Evolutionary conservation across 257 asterid species (phyloP), one percentile per base, ranked within the genome.

Genomic region (Verbena officinalis): DNA sequence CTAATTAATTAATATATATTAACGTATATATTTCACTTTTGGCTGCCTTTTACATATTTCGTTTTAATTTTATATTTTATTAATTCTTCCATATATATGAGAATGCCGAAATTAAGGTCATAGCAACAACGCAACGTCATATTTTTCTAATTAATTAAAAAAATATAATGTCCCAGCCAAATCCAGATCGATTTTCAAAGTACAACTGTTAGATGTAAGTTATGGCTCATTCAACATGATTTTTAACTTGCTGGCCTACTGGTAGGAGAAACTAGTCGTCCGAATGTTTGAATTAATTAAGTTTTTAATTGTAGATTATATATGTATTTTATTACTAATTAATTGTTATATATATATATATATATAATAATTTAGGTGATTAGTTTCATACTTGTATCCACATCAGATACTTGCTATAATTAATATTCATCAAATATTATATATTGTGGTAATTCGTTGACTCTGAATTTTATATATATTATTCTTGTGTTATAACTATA

Each of bases 341-440:
- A 1, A n/a, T 13, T 44, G 7, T 42, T 17, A 30, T 7, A 36
- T 36, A 36, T 36, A 3, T 36, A 36, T 36, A 3, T 3, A 36
- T 36, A 36, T 36, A 3, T 7, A 36, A 36, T 36, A 36, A n/a
- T 36, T 2, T 7, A 36, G 1, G 40, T 9, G 40, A 36, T 36
- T 2, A 36, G 4, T 36, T 36, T 36, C 40, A 45, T 56, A 65
- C 64, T 59, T 72, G 68, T 43, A 59, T 52, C 50, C 67, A 55
- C 67, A 61, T 67, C 73, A 59, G 64, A 64, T n/a, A 20, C 14
- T 7, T 15, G 30, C 22, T 51, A 39, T 17, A n/a, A 36, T 39
- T 53, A 22, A 5, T 36, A 39, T 39, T 54, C n/a, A 13, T 53
- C 34, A 14, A 38, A 13, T 36, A 61, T 51, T 2, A 34, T 1